Conservation (phyloP, 805 yeast species). For the Saccharomycopsis microspora region DNA sequence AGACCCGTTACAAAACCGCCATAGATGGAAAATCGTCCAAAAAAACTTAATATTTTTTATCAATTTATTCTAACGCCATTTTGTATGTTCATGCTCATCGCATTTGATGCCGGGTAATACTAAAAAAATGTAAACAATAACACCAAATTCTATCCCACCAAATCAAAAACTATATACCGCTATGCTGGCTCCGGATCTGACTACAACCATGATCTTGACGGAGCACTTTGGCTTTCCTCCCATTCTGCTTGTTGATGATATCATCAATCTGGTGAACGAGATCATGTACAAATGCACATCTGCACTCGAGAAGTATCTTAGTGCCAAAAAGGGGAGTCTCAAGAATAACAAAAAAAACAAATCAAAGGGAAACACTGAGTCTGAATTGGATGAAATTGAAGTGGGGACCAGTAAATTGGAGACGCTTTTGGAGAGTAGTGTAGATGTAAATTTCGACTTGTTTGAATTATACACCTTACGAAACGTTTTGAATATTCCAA, state of each 20-base stretch:
- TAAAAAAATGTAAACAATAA: not conserved
- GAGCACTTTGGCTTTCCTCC: conserved; percentile 87
- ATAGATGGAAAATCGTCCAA: no score
- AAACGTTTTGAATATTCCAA: conserved; percentile 65
- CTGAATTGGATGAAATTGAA: conserved; percentile 42
- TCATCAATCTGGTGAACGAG: conserved; percentile 78
- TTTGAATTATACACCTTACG: conserved; percentile 73
- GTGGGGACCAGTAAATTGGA: conserved; percentile 77
- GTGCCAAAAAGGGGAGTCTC: conserved; percentile 19
- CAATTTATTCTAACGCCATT: not conserved
- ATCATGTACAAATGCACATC: conserved; percentile 72
- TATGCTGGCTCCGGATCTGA: conserved; percentile 28
- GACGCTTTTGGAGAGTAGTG: conserved; percentile 58
- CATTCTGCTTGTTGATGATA: conserved; percentile 70
- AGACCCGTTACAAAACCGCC: no score
- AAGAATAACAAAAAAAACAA: conserved; percentile 10
- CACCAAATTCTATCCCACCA: not conserved
- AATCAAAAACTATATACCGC: no score
- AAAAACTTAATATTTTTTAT: no score
- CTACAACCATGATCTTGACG: conserved; percentile 46
- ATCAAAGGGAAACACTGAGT: conserved; percentile 21
- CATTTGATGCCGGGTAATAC: not conserved
- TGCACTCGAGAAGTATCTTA: conserved; percentile 61
- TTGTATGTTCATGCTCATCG: not conserved
- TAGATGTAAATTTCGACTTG: conserved; percentile 77